Evolutionary conservation across 768 basidiomycete genomes (phyloP).

Genomic region (Pleurotus giganteus): DNA sequence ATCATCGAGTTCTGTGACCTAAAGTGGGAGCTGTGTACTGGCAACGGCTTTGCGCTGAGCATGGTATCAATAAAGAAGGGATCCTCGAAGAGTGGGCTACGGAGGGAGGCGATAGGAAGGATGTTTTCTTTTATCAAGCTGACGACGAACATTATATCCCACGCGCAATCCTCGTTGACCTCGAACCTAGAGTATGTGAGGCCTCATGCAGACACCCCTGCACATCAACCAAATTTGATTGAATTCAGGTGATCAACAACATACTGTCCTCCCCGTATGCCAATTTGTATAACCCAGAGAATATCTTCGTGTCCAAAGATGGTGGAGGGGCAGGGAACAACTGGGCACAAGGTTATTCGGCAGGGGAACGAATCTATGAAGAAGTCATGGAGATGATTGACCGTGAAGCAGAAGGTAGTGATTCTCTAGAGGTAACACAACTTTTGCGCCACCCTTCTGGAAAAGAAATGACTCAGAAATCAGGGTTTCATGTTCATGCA

Average conservation of each 20-base stretch:
- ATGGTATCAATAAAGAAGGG: slow-evolving; percentile 95
- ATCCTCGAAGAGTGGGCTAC: slow-evolving; percentile 97
- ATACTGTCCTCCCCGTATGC: slow-evolving; percentile 88
- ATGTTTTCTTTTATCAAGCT: slow-evolving; percentile 99
- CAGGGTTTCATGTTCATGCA: slow-evolving; percentile 99
- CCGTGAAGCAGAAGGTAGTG: slow-evolving; percentile 95
- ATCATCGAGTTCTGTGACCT: slow-evolving; percentile 13
- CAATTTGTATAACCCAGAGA: slow-evolving; percentile 95
- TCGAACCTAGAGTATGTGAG: slow-evolving; percentile 85
- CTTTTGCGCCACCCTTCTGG: neutral
- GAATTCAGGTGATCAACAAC: slow-evolving; percentile 85
- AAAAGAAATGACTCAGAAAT: neutral
- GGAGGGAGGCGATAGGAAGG: slow-evolving; percentile 94
- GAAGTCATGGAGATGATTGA: slow-evolving; percentile 99
- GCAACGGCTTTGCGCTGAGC: slow-evolving; percentile 97
- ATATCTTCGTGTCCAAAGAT: slow-evolving; percentile 93
- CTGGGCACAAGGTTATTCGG: slow-evolving; percentile 93
- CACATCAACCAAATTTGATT: slow-evolving; percentile 13
- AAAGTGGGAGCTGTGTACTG: slow-evolving; percentile 97
- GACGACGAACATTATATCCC: slow-evolving; percentile 99
- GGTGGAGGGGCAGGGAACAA: slow-evolving; percentile 99
- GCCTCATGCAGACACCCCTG: neutral
- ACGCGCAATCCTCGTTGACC: slow-evolving; percentile 91
- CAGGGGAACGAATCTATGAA: slow-evolving; percentile 90
- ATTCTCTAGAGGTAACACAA: slow-evolving; percentile 81